Conservation (phyloP, 148 eudicot genomes). For the Vaccinium myrtillus region DNA sequence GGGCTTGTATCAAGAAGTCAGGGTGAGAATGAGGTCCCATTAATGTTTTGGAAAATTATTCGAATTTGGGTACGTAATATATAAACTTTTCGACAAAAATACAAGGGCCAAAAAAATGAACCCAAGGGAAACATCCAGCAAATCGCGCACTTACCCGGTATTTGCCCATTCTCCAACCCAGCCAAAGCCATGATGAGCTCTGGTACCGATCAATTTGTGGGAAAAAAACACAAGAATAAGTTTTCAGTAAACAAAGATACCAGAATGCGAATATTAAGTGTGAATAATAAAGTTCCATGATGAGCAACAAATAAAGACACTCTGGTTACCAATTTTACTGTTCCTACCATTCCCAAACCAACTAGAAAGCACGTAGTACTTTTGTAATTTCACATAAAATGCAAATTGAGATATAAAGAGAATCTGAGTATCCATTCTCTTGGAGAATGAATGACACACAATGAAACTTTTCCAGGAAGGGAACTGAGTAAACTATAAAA, state of each 20-base stretch:
- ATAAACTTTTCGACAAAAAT: neutral
- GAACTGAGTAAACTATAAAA: neutral
- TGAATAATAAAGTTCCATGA: neutral
- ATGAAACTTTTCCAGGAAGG: neutral
- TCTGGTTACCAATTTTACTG: conserved; percentile 1
- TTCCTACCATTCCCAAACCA: conserved; percentile 5
- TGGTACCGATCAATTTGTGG: conserved; percentile 27
- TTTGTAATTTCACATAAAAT: neutral
- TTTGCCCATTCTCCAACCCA: conserved; percentile 99
- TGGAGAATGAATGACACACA: neutral
- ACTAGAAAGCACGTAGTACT: neutral
- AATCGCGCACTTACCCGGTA: conserved; percentile 55
- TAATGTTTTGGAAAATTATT: neutral
- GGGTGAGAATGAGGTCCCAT: neutral
- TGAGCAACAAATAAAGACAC: neutral
- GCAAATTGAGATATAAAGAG: conserved; percentile 5
- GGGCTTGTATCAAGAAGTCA: conserved; percentile 1
- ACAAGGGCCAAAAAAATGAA: neutral
- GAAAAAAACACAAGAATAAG: conserved; percentile 19
- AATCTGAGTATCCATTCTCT: conserved; percentile 3
- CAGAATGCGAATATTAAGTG: neutral
- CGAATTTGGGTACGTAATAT: neutral
- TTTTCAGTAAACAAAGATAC: conserved; percentile 6
- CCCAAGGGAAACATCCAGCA: neutral
- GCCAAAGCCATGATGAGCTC: conserved; percentile 98